Base-by-base conservation (phyloP, 768 basidiomycete species). In the Ramaria sp. region DNA sequence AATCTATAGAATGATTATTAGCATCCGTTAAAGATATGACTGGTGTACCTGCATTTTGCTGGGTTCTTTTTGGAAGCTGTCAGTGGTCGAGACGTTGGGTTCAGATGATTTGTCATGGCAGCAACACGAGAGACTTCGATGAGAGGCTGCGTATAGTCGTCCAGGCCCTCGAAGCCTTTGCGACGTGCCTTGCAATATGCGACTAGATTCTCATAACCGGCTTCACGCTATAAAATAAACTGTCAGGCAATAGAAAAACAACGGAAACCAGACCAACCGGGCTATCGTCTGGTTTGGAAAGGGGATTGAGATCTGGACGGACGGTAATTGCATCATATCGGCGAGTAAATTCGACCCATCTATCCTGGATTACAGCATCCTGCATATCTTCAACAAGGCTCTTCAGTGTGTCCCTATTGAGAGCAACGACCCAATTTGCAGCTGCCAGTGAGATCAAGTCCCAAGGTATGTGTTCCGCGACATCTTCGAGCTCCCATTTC, bases 281-380 rank as follows among this genome's bases (percentile, higher is more conserved):
- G 56, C 80, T 80, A 62, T 83, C 83, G 22, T 65, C 68, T 8
- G 83, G 82, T 61, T 81, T 82, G 66, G 83, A 85, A 56, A 84
- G 64, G 27, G 90, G 89, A 15, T 75, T 82, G 61, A 93, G 63
- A 64, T 92, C 90, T 20, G 61, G 68, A 49, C 88, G 71, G 30
- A 89, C 65, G 41, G 64, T 67, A 25, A 78, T 63, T 18, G 76
- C 76, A 61, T 74, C 75, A 63, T 83, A 89, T 43, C 87, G 74
- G 56, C 82, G 71, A 1, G 86, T 88, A 61, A 83, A 86, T 62
- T 87, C 86, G n/a, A 79, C 77, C 68, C 72, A 73, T 56, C 87
- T 73, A 61, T 91, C 88, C 65, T 88, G 85, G 32, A 93, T 70
- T 20, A 92, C 69, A 24, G 80, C 77, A 61, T 88, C 85, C 48